A percentile compares a stretch with the other conserved stretches of the same genome.
Evolutionary conservation across 805 yeast genomes (phyloP).

Genomic region (Candida ficus): DNA sequence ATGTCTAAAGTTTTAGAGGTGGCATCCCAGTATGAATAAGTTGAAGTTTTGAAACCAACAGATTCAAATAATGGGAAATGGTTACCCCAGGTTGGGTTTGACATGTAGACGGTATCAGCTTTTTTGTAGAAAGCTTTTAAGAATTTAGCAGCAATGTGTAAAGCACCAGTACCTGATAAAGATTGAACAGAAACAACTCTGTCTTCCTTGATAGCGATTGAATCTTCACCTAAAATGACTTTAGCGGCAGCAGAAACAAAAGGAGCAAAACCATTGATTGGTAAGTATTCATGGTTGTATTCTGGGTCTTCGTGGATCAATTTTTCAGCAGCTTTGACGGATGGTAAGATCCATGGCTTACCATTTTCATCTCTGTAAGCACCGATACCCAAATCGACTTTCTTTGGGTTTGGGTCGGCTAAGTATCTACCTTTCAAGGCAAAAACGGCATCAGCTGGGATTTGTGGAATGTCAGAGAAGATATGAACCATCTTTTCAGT

Average conservation of each 20-base stretch:
- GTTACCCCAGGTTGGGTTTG: slow-evolving; percentile 97
- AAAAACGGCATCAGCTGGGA: slow-evolving; percentile 86
- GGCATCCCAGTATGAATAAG: slow-evolving; percentile 85
- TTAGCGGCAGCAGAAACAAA: slow-evolving; percentile 68
- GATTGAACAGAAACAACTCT: slow-evolving; percentile 66
- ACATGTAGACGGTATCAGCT: slow-evolving; percentile 55
- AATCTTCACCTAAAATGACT: slow-evolving; percentile 62
- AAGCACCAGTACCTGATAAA: slow-evolving; percentile 85
- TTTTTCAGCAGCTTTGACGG: slow-evolving; percentile 65
- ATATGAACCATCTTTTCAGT: slow-evolving; percentile 24
- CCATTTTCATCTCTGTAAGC: slow-evolving; percentile 68
- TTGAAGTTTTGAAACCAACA: slow-evolving; percentile 59
- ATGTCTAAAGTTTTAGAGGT: slow-evolving; percentile 66
- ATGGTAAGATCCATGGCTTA: slow-evolving; percentile 67
- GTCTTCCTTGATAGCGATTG: slow-evolving; percentile 42
- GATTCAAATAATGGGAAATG: slow-evolving; percentile 78
- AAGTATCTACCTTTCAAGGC: slow-evolving; percentile 66
- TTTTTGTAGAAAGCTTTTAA: slow-evolving; percentile 29
- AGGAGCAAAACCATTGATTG: slow-evolving; percentile 70
- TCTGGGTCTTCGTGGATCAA: slow-evolving; percentile 51
- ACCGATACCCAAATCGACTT: slow-evolving; percentile 86
- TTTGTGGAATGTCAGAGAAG: slow-evolving; percentile 47
- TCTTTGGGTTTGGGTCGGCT: slow-evolving; percentile 52
- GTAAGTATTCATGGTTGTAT: slow-evolving; percentile 83
- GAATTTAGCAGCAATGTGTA: slow-evolving; percentile 75